Base-by-base conservation (phyloP, 805 yeast genomes). In the Crinitomyces ghanaensis region DNA sequence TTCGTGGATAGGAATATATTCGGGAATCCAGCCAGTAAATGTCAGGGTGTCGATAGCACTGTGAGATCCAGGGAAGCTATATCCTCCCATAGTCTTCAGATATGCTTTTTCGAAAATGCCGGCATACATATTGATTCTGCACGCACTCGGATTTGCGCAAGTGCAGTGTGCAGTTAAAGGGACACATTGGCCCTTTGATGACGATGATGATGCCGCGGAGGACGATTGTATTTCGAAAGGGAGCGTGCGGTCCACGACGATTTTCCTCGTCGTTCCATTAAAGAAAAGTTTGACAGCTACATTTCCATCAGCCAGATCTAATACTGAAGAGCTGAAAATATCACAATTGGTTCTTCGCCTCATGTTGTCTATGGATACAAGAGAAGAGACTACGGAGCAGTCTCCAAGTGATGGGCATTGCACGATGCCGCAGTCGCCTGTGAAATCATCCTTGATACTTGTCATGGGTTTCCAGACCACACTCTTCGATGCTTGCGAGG, bases 71-170 rank as follows among this genome's bases (percentile, higher is more conserved):
- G 51, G 46, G 30, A 74, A 69, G n/a, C 60, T 59, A 44, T 77
- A 77, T 3, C 83, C 78, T 1, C 73, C 71, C 54, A 65, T 53
- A 0, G 77, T 50, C 44, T 71, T 70, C 38, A 84, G 57, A 46
- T 72, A 79, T 0, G 93, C 91, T 45, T 79, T 75, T 51, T 85
- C 95, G 1, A 81, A 42, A 82, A 43, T 0, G 82, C 78, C 0
- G 86, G 86, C 80, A 42, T n/a, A n/a, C n/a, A n/a, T n/a, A n/a
- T n/a, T n/a, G n/a, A n/a, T n/a, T n/a, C n/a, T n/a, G n/a, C n/a
- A n/a, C 11, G 24, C 24, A 6, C n/a, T 6, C 9, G 30, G 30
- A 6, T n/a, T 28, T 11, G 17, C 28, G 7, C 6, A 40, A 21
- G 3, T 44, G 49, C 54, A 2, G 57, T 35, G 3, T 7, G 67